Base-by-base conservation (phyloP, 495 filamentous ascomycete genomes). In the Astrothelium macrocarpum region DNA sequence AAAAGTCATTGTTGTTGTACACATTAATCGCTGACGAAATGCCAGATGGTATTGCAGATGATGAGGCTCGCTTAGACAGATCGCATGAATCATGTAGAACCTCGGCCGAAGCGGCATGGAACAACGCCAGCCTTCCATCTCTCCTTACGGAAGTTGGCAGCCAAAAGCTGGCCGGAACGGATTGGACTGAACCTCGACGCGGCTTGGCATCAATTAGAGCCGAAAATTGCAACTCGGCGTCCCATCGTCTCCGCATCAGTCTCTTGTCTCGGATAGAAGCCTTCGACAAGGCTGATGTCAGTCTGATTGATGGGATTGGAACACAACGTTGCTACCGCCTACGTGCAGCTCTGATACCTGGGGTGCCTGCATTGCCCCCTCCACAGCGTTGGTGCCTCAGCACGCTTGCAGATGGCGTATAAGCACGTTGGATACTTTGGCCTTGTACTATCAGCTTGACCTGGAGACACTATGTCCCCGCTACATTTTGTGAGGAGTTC, bases 21-120 rank as follows among this genome's bases (percentile, higher is more conserved):
- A 16, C 36, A 5, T 39, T 39, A 5, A 39, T 7, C 7, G 7
- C 36, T 16, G 16, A 5, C 36, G 16, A 39, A 7, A 39, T 39
- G 36, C 36, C 36, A 39, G 36, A 39, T 7, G 36, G 36, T 7
- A 39, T n/a, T n/a, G n/a, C n/a, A n/a, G n/a, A n/a, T n/a, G n/a
- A 39, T 16, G 7, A 39, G 7, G 7, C 36, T 39, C 16, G 36
- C 36, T 16, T 18, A 49, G 5, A 20, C 5, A 12, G 45, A 12
- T 49, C 5, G 45, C 45, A 49, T 20, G 45, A 49, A 49, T 49
- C 45, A 49, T 49, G 45, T 49, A n/a, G 45, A 49, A 20, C n/a
- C 45, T 49, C 45, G 45, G 45, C 45, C 45, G 45, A 49, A 49
- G 45, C 45, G 10, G 5, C 45, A n/a, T 49, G 12, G 45, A 49